These are phyloP conservation scores for Peronospora tabacina DNA, from an alignment of 352 stramenopile species.

Conservation along the genomic window DNA sequence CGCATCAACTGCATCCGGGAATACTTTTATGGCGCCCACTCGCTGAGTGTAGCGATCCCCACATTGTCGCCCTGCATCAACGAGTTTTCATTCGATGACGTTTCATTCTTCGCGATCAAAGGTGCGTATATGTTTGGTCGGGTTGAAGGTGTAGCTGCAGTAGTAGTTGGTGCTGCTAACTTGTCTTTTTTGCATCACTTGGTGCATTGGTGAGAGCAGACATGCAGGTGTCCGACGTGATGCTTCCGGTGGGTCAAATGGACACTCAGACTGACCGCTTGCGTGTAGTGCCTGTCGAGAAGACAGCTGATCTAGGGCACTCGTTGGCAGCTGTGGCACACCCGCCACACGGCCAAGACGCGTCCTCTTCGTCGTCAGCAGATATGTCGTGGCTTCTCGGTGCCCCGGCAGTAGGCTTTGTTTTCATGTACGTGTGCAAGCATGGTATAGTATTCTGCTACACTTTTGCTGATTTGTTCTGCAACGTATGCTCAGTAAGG, in stretches of 20 bases:
- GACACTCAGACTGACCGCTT: conserved; percentile 61
- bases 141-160: background rate
- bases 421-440: conserved; percentile 62
- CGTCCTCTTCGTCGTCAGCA: conserved; percentile 31
- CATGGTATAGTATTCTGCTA: background rate
- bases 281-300: conserved; percentile 61
- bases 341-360: conserved; percentile 29
- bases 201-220: conserved; percentile 23
- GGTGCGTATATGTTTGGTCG: conserved; percentile 19
- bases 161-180: conserved; percentile 3
- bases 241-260: conserved; percentile 77
- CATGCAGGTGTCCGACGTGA: conserved; percentile 80
- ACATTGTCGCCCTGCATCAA: conserved; percentile 77
- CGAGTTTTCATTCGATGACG: conserved; percentile 70
- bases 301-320: conserved; percentile 62
- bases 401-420: conserved; percentile 63
- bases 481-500: conserved; percentile 38
- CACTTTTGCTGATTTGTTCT: conserved; percentile 3
- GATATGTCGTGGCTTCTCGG: conserved; percentile 59
- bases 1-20: conserved; percentile 70
- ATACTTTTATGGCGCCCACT: conserved; percentile 82
- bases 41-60: conserved; percentile 50
- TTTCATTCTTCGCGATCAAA: conserved; percentile 72
- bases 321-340: conserved; percentile 69
- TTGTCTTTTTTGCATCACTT: conserved; percentile 2